Base-by-base conservation (phyloP, 768 basidiomycete genomes). In the Cystobasidium ongulense region DNA sequence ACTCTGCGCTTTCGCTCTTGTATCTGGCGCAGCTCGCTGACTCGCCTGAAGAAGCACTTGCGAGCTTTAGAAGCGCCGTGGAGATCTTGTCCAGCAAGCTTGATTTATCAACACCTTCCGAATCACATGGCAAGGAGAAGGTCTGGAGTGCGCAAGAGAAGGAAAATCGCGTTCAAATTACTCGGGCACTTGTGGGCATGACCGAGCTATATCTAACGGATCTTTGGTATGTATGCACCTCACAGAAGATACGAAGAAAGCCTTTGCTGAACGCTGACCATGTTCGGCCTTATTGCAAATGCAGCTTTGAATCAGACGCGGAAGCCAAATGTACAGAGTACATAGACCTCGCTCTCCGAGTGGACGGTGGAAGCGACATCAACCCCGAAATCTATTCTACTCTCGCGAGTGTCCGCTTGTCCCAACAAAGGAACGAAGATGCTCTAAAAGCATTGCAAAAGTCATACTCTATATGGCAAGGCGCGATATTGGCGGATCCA, bases 151-250 rank as follows among this genome's bases (percentile, higher is more conserved):
- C 76, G 63, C 75, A 78, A 39, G 77, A 78, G 74, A 70, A 67
- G 0, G 77, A 78, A 52, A 64, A 76, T 21, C 38, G 78, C 54
- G 39, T 75, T 54, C 77, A 76, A 23, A 77, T 76, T 10, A 77
- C 77, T 21, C 3, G 76, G 1, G 78, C 78, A 15, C 66, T 79
- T 15, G 77, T 79, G 35, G 76, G 79, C 7, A 79, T 79, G 79
- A 79, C 79, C 13, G 79, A 79, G 74, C 75, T 79, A 17, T 79
- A 79, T 59, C 71, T 79, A 29, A 79, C 79, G 50, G 78, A 79
- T 59, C 71, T 79, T 0, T 78, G 79, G 78, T 79, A 50, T 64
- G 78, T 74, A 0, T 18, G 25, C 15, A 10, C 36, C 43, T 46
- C 43, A 46, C 13, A 13, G 43, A 10, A 1, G 36, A 29, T 33